Evolutionary conservation across 768 basidiomycete species (phyloP), one percentile per base, ranked within the genome.

Genomic region (Hygrocybe coccinea): DNA sequence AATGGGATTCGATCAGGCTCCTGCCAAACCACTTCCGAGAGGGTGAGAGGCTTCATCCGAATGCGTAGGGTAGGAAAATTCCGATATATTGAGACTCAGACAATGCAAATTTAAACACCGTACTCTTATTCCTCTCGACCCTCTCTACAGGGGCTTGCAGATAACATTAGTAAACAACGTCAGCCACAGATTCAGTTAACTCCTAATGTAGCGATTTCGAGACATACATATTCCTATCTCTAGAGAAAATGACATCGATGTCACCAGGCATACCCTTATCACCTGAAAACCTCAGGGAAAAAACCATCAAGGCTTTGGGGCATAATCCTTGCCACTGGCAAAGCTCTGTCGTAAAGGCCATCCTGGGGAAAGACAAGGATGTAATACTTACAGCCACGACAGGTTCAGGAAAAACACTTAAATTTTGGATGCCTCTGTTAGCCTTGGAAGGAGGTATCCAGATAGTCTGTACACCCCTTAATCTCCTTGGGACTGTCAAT

Each of bases 391-490:
- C 61, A 9, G 59, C 68, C n/a, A 62, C 59, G 7, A 70, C 68
- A 10, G 69, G 69, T 2, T 60, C 61, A 44, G 69, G 68, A 3
- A 72, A 71, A 43, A 71, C 67, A 7, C 57, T 72, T 0, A 61
- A 61, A 0, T 72, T 73, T 54, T 69, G 65, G 66, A 64, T 71
- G 25, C 66, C 69, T 1, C 50, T 72, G 0, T 67, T 67, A 36
- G 9, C 29, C 1, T 41, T 56, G 1, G 21, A 44, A 1, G 54
- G 55, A 2, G 49, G 55, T 1, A 53, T 69, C 4, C 63, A 69
- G 53, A 57, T 71, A n/a, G 60, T 69, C 12, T 52, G 69, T 5
- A 66, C 64, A 0, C 60, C 61, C n/a, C 37, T 68, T 0, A 68
- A 67, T 52, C 41, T 69, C 17, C 61, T 69, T 9, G 58, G 65